Evolutionary conservation across 805 yeast species (phyloP), one percentile per base, ranked within the genome.

Genomic region (Monosporozyma aerobia): DNA sequence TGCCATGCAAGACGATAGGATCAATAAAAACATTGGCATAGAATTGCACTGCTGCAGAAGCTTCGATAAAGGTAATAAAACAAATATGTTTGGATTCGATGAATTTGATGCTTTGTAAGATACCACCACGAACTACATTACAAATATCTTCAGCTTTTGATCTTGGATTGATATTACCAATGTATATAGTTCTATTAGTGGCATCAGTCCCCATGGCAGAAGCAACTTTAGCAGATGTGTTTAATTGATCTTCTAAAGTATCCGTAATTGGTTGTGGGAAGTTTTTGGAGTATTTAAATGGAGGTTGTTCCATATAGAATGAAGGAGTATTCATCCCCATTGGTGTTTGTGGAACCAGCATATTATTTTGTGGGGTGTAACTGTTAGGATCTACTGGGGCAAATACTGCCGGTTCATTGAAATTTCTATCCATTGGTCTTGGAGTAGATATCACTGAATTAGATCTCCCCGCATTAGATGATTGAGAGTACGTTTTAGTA

Each of bases 101-200:
- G 52, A 70, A 68, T 54, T 77, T 81, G 47, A 86, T 74, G 9
- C 70, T 66, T 62, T 86, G 90, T 44, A 86, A 72, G 19, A 81
- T 69, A n/a, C 95, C 95, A 44, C 92, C 92, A 59, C 90, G 75
- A 30, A 85, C 82, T 46, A 79, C 80, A 62, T 86, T 86, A 59
- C 90, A 86, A 47, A 86, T 77, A 59, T 86, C 90, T 63, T 85
- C 92, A 1, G 79, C 76, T 5, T 82, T 77, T 0, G 89, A 80
- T 49, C 77, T 74, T 8, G 82, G 78, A 55, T 82, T 84, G 48
- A 86, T 70, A 57, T 82, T 82, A 5, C 87, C 87, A 45, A 86
- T 70, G 61, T 80, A 85, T 16, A 86, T 78, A 1, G 90, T 81
- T 63, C 95, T 73, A 63, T 85, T 86, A 1, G 78, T 81, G 10